Evolutionary conservation across 352 stramenopile species (phyloP).

Genomic region (Globisporangium radiosum): DNA sequence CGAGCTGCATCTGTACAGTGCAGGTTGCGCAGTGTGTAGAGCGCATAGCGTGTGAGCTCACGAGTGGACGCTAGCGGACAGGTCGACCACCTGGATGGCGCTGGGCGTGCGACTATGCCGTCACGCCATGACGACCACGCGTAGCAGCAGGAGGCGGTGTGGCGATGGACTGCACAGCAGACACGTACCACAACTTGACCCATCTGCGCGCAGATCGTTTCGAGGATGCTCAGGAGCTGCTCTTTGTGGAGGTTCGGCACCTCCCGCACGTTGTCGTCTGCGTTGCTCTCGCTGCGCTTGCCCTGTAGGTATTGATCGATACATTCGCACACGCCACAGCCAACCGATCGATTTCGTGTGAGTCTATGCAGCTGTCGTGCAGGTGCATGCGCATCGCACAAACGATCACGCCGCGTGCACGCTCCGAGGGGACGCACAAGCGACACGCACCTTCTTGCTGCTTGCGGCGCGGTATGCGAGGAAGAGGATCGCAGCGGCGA

Average conservation of each 20-base stretch:
- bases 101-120: too few species aligned
- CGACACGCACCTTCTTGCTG: slow-evolving; percentile 24
- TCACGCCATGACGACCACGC: too few species aligned
- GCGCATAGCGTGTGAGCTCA: too few species aligned
- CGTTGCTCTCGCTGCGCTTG: slow-evolving; percentile 49
- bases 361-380: too few species aligned
- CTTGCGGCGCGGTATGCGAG: slow-evolving; percentile 38
- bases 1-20: slow-evolving; percentile 66
- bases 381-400: too few species aligned
- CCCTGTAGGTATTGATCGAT: slow-evolving; percentile 13
- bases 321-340: background rate
- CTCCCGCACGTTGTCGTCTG: slow-evolving; percentile 54
- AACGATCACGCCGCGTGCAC: background rate
- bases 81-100: too few species aligned
- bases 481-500: slow-evolving; percentile 47
- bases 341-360: background rate
- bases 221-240: slow-evolving; percentile 80
- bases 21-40: too few species aligned
- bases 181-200: slow-evolving; percentile 77
- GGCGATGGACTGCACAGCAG: background rate
- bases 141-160: background rate
- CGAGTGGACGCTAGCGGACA: too few species aligned
- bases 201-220: slow-evolving; percentile 87
- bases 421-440: background rate
- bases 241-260: slow-evolving; percentile 84